phyloP scores from a whole-genome alignment of 1,139 yeast species.

The Geotrichum phurueaensis region DNA sequence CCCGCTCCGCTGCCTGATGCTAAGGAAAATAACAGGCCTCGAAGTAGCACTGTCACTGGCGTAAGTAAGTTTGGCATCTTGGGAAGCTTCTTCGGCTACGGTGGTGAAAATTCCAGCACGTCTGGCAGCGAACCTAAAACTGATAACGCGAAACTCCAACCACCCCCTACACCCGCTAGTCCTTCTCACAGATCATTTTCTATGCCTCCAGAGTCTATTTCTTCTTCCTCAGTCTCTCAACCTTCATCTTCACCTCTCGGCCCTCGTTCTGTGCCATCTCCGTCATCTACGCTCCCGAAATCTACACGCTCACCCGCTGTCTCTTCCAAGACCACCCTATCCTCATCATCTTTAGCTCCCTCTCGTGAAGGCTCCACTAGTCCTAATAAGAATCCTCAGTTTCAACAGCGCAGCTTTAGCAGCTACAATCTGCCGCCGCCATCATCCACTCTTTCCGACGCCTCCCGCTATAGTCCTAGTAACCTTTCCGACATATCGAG shows the following conservation, averaged over 20 bases:
- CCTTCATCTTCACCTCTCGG: not conserved
- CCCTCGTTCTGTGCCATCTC: not conserved
- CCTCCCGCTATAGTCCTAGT: slow-evolving; percentile 3
- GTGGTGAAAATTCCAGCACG: not conserved
- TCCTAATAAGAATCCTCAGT: not conserved
- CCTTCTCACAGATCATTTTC: not conserved
- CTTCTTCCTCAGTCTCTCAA: not conserved
- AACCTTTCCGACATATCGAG: slow-evolving; percentile 4
- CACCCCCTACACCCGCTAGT: not conserved
- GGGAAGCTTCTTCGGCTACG: slow-evolving; percentile 10
- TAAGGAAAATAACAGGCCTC: not conserved
- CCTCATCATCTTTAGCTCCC: not conserved
- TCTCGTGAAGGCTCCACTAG: not conserved
- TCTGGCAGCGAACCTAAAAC: not conserved
- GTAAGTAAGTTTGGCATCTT: slow-evolving; percentile 10
- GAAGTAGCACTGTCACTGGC: not conserved
- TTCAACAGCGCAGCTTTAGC: not conserved
- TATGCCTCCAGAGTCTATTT: not conserved
- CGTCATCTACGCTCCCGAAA: not conserved
- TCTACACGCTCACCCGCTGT: not conserved
- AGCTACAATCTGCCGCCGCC: not conserved
- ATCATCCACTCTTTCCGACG: not conserved
- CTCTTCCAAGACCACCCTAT: not conserved
- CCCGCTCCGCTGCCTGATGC: not conserved
- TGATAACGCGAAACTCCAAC: not conserved